These are phyloP conservation scores for Malus hybrid DNA, from an alignment of 331 rosid species.

Conservation along the genomic window DNA sequence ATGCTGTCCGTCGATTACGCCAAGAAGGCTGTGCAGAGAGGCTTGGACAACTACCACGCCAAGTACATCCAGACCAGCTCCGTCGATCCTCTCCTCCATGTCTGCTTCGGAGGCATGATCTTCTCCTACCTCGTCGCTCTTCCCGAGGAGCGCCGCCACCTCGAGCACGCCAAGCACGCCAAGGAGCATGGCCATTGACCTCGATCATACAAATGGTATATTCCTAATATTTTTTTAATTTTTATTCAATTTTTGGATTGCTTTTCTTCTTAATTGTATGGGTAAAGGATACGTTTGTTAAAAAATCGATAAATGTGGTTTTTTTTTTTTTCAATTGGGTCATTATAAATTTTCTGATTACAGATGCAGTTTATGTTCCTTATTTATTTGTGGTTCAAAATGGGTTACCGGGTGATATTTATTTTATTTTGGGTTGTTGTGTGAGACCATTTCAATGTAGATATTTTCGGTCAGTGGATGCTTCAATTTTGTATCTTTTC, in stretches of 20 bases:
- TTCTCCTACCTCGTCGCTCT: conserved; percentile 77
- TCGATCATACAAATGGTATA: neutral
- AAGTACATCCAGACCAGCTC: conserved; percentile 81
- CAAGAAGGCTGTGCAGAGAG: conserved; percentile 41
- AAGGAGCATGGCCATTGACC: conserved; percentile 55
- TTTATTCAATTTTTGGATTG: neutral
- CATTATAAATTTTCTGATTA: neutral
- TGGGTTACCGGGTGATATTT: neutral
- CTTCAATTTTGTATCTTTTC: neutral
- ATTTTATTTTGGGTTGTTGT: neutral
- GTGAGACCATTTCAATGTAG: neutral
- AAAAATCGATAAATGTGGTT: neutral
- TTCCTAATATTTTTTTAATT: neutral
- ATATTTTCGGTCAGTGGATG: neutral
- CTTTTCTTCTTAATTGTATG: neutral
- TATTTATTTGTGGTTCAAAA: neutral
- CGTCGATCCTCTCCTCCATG: conserved; percentile 47
- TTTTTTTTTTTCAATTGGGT: too few species aligned
- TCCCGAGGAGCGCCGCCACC: conserved; percentile 89
- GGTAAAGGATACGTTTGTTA: neutral
- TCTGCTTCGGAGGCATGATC: conserved; percentile 77
- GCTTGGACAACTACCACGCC: conserved; percentile 64
- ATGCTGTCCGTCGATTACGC: conserved; percentile 38
- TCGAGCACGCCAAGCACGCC: conserved; percentile 59
- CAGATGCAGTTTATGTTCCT: neutral